Conservation (phyloP, 2,329 filamentous ascomycete species). For the Ilyonectria sp. region DNA sequence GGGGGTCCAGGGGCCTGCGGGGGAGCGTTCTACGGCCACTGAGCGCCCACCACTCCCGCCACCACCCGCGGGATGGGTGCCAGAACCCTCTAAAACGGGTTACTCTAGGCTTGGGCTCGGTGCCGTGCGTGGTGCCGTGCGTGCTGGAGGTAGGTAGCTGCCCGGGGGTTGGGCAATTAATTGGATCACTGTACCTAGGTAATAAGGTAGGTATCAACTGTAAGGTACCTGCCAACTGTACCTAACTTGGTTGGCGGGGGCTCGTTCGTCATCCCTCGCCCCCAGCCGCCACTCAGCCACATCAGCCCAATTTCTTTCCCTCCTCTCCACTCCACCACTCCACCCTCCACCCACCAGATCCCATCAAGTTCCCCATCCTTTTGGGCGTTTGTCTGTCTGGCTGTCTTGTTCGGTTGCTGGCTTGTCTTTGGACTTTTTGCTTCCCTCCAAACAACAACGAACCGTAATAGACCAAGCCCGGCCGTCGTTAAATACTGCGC, state of each 20-base stretch:
- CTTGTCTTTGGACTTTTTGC: background rate
- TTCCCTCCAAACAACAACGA: background rate
- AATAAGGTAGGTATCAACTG: background rate
- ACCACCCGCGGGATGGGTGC: background rate
- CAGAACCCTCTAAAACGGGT: background rate
- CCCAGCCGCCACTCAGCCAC: slow-evolving; percentile 30
- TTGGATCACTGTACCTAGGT: too few relatives aligned
- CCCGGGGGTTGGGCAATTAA: too few relatives aligned
- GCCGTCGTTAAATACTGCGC: background rate
- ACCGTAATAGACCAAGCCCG: too few relatives aligned
- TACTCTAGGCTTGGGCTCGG: too few relatives aligned
- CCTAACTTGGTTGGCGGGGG: background rate
- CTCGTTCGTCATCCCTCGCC: slow-evolving; percentile 29
- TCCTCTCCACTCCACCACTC: slow-evolving; percentile 18
- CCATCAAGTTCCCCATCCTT: slow-evolving; percentile 8
- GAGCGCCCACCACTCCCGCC: background rate
- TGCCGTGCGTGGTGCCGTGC: too few relatives aligned
- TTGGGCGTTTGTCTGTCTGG: background rate
- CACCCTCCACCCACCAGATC: background rate
- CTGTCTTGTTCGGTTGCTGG: background rate
- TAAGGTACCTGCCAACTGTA: background rate
- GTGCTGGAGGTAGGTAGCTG: too few relatives aligned
- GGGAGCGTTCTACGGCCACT: background rate
- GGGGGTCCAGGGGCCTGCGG: slow-evolving; percentile 25
- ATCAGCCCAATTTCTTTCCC: slow-evolving; percentile 30